Evolutionary conservation across 2,329 filamentous ascomycete genomes (phyloP).

Genomic region (Neonectria ditissima): DNA sequence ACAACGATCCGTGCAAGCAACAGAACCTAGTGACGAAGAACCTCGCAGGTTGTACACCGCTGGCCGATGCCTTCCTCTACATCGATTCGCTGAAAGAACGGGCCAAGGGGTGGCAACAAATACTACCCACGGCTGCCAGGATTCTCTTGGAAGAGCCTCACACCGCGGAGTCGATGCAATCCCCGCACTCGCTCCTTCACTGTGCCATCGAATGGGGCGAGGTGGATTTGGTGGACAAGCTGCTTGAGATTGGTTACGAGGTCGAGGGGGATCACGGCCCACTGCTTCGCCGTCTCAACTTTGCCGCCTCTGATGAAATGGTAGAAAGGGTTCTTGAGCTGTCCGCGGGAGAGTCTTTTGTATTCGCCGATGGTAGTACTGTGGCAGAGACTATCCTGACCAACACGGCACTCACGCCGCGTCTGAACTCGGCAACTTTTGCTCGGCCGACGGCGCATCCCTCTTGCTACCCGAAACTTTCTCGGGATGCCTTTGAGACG

Average conservation of each 20-base stretch:
- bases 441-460: constrained; percentile 37
- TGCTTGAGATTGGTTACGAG: constrained; percentile 35
- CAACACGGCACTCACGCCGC: constrained; percentile 35
- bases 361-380: constrained; percentile 34
- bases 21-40: constrained; percentile 44
- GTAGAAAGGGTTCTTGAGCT: constrained; percentile 41
- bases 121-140: constrained; percentile 25
- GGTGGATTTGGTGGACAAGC: constrained; percentile 31
- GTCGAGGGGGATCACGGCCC: neutral
- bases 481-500: constrained; percentile 20
- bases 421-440: neutral
- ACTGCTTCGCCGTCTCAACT: constrained; percentile 40
- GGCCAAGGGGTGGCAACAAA: neutral
- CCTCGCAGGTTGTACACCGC: constrained; percentile 44
- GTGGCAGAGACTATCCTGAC: constrained; percentile 48
- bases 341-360: constrained; percentile 29
- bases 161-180: constrained; percentile 6
- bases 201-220: constrained; percentile 47
- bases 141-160: constrained; percentile 34
- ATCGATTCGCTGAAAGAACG: constrained; percentile 12
- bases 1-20: constrained; percentile 44
- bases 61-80: constrained; percentile 47
- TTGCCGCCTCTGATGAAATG: constrained; percentile 38
- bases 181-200: constrained; percentile 14
- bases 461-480: constrained; percentile 38